phyloP scores from a whole-genome alignment of 345 rosid genomes.

The Mallotus nudiflorus region DNA sequence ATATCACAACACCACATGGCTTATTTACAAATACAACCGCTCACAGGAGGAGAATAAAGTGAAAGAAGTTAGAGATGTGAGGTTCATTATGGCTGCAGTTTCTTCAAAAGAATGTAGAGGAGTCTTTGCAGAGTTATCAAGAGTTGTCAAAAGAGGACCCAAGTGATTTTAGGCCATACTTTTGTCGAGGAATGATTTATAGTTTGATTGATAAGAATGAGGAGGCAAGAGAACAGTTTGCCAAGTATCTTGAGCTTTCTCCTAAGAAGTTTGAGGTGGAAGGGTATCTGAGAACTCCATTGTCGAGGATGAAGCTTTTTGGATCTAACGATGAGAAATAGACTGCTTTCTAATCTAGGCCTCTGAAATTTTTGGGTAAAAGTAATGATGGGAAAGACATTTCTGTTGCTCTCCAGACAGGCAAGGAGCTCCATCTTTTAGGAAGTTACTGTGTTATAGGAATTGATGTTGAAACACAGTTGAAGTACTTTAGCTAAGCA shows the following conservation, averaged over 20 bases:
- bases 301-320: slow-evolving; percentile 73
- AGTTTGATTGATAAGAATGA: slow-evolving; percentile 70
- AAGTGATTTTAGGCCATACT: slow-evolving; percentile 71
- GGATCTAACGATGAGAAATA: slow-evolving; percentile 55
- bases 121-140: slow-evolving; percentile 68
- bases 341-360: slow-evolving; percentile 20
- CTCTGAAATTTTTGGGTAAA: slow-evolving; percentile 2
- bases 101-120: slow-evolving; percentile 83
- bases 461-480: slow-evolving; percentile 4
- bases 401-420: neutral
- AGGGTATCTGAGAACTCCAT: slow-evolving; percentile 68
- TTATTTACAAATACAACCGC: slow-evolving; percentile 85
- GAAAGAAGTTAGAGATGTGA: slow-evolving; percentile 80
- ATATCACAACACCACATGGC: slow-evolving; percentile 82
- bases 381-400: slow-evolving; percentile 15
- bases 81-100: slow-evolving; percentile 83
- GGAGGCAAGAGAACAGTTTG: slow-evolving; percentile 80
- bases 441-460: neutral
- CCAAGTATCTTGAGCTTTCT: slow-evolving; percentile 71
- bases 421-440: no score
- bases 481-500: no score
- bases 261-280: slow-evolving; percentile 76
- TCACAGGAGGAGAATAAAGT: slow-evolving; percentile 54
- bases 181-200: slow-evolving; percentile 78
- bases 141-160: slow-evolving; percentile 75